Conservation (phyloP, 208 protist genomes). For the Leishmania turanica region DNA sequence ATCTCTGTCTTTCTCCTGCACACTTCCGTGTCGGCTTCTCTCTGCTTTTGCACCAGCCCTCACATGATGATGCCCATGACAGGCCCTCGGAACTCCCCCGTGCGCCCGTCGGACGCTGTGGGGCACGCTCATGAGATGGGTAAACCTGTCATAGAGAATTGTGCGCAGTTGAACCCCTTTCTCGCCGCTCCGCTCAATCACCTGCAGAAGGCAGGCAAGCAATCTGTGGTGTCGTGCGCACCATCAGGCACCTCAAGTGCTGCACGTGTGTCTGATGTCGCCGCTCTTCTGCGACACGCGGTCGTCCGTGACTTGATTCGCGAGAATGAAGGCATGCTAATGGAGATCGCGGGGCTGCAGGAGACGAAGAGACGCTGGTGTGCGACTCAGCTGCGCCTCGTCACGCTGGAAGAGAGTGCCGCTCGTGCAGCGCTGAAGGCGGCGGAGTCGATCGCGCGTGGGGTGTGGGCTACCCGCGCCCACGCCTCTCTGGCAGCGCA, state of each 20-base stretch:
- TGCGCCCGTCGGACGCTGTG: background rate
- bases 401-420: constrained; percentile 9
- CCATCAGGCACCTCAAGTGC: background rate
- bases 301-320: constrained; percentile 54
- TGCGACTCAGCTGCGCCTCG: background rate
- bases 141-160: background rate
- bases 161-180: background rate
- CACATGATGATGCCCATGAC: background rate
- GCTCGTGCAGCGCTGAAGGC: constrained; percentile 14
- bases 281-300: constrained; percentile 12
- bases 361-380: background rate
- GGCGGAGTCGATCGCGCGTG: constrained; percentile 27
- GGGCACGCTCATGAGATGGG: background rate
- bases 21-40: background rate
- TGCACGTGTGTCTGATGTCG: background rate
- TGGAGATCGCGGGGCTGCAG: constrained; percentile 38
- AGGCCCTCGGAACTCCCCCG: background rate
- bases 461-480: constrained; percentile 6
- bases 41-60: background rate
- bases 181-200: background rate
- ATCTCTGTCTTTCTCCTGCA: background rate
- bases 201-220: background rate
- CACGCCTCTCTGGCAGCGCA: constrained; percentile 5
- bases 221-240: background rate
- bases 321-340: constrained; percentile 58